A percentile compares a stretch with the other conserved stretches of the same genome.
phyloP scores from a whole-genome alignment of 495 filamentous ascomycete species.

The Penicillium coffeae region DNA sequence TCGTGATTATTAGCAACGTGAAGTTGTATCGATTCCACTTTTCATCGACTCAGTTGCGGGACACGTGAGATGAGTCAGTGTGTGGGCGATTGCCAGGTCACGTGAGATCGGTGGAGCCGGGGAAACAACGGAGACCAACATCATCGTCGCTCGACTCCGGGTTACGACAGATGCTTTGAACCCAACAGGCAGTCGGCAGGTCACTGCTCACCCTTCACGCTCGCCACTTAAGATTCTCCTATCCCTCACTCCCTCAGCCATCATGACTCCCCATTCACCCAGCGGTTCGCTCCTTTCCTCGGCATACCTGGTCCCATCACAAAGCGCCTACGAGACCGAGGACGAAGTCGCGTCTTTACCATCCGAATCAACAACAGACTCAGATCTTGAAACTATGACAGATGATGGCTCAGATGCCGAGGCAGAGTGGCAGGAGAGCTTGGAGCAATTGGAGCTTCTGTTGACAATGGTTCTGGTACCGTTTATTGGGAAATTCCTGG shows the following conservation, averaged over 20 bases:
- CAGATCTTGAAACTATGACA: conserved; percentile 53
- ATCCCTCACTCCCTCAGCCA: conserved; percentile 10
- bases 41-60: conserved; percentile 25
- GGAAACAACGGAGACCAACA: conserved; percentile 7
- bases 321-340: conserved; percentile 43
- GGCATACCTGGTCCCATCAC: conserved; percentile 37
- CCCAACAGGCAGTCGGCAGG: conserved; percentile 37
- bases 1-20: background rate
- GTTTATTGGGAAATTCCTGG: conserved; percentile 88
- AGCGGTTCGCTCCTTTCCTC: conserved; percentile 44
- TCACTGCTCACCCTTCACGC: conserved; percentile 27
- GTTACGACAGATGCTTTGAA: conserved; percentile 23
- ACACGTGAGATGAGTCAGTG: conserved; percentile 30
- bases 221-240: conserved; percentile 6
- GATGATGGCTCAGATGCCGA: conserved; percentile 74
- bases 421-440: conserved; percentile 84
- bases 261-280: conserved; percentile 33
- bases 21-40: conserved; percentile 23
- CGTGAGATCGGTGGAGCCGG: conserved; percentile 9
- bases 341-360: conserved; percentile 79
- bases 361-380: conserved; percentile 61
- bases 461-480: conserved; percentile 91
- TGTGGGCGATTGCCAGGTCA: conserved; percentile 8
- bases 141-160: conserved; percentile 2
- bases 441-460: conserved; percentile 89